Conservation (phyloP, 108 stramenopile species). For the Cyclotella choctawhatcheeana region DNA sequence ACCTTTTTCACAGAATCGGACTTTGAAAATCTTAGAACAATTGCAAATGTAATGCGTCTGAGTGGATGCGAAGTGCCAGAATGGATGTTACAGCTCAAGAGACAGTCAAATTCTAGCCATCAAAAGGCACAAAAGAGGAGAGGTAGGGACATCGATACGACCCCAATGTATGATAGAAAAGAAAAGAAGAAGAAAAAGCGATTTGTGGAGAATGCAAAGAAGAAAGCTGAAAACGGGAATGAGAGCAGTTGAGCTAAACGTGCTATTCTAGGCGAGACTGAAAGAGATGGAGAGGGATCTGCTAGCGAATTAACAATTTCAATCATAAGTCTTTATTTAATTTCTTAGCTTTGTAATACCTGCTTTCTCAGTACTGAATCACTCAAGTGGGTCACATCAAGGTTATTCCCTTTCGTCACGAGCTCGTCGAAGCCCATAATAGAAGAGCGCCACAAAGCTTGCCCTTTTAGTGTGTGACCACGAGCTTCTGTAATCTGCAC, state of each 20-base stretch:
- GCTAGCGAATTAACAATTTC: background rate
- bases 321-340: no score
- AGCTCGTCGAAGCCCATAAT: conserved; percentile 42
- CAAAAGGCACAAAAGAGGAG: conserved; percentile 44
- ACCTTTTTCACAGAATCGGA: conserved; percentile 96
- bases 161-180: conserved; percentile 75
- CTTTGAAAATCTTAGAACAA: conserved; percentile 83
- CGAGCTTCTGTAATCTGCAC: conserved; percentile 77
- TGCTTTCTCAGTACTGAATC: background rate
- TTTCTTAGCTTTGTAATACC: background rate
- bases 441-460: conserved; percentile 66
- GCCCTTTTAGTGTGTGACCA: conserved; percentile 83
- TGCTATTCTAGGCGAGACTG: background rate
- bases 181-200: conserved; percentile 55
- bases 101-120: conserved; percentile 17
- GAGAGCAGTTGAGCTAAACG: no score
- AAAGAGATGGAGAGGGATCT: background rate
- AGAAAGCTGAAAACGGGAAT: background rate
- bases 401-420: conserved; percentile 5
- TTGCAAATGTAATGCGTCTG: conserved; percentile 96
- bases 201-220: conserved; percentile 18
- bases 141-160: conserved; percentile 76
- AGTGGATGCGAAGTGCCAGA: conserved; percentile 92
- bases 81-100: conserved; percentile 89
- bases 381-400: background rate